Evolutionary conservation across 2,329 filamentous ascomycete genomes (phyloP), one percentile per base, ranked within the genome.

Genomic region (Endothia cerciana): DNA sequence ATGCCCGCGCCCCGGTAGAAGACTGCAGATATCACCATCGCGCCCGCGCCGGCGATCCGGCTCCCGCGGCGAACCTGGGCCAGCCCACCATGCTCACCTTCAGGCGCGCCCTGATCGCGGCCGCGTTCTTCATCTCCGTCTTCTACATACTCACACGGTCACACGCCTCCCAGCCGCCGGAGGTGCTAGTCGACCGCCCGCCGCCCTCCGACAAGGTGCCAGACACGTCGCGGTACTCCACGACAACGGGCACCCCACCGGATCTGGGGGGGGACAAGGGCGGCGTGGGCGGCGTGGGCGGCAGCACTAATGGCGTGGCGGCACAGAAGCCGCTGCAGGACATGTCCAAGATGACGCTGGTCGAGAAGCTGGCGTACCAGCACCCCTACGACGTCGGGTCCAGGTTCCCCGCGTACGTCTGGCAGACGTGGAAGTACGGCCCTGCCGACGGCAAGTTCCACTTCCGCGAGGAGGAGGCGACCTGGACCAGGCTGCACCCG

Each of bases 341-440:
- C 76, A 84, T 92, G 74, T 87, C 88, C 66, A 86, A 84, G 74
- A 88, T 91, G 79, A 88, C 91, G 19, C 84, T 94, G 62, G 83
- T 82, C 83, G 91, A 86, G 81, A 97, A 95, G 80, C 87, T 99
- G 65, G 90, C 89, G 62, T 97, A 97, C 81, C 91, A 96, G 72
- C 98, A 95, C 78, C 93, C 94, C 25, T 99, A 98, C 83, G 91
- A 97, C 74, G 84, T 94, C 69, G 88, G 93, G 74, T 79, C 84
- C 72, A 97, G 94, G 77, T 98, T 98, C 77, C 95, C 95, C 3
- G 94, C 93, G 65, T 98, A 97, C 82, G 96, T 99, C 75, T 99
- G 95, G 95, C 95, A 99, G 83, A 99, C 95, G 17, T 99, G 95
- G 95, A 97, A 96, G 78, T 90, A 88, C 74, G 91, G 88, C 0